Base-by-base conservation (phyloP, 495 filamentous ascomycete genomes). In the Xylaria flabelliformis region DNA sequence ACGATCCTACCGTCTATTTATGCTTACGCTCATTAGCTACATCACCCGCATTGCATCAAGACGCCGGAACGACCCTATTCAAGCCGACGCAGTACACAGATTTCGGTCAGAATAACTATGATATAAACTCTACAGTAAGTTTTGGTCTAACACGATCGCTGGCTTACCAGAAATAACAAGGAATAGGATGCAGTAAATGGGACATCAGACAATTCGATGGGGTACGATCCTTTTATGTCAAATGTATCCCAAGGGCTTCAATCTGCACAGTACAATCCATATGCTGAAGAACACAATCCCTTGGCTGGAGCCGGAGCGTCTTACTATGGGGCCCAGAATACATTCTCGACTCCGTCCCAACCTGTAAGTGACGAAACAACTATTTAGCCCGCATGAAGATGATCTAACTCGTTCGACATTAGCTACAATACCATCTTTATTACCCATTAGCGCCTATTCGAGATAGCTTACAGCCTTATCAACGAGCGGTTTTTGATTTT, bases 361-460 rank as follows among this genome's bases (percentile, higher is more conserved):
- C 93, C 93, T 34, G 91, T 93, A 82, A 83, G 86, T 80, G 64
- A 69, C 48, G 67, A 72, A 66, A 34, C 3, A 5, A 39, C 61
- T 51, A 7, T 29, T 69, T 9, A 50, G 10, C 1, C 1, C 32
- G 19, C 21, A 15, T 42, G 10, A 1, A 29, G 26, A 42, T 56
- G 4, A 34, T 19, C 26, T 71, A 71, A 71, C 39, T 2, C 36
- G 34, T 26, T 53, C 12, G 15, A 10, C 17, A 56, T 29, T 69
- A 93, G 86, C 91, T 93, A 66, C 89, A 96, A 85, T 97, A 97
- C 79, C 95, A 98, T 83, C 88, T 97, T 8, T 99, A 98, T 78
- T 92, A 94, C 26, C 94, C 94, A 0, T 85, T 93, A 71, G 93
- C 93, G n/a, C 90, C 94, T 9, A 90, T 94, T 76, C 90, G 89